A percentile compares a stretch with the other conserved stretches of the same genome.
phyloP scores from a whole-genome alignment of 345 rosid genomes.

The Eucalyptus cladocalyx region DNA sequence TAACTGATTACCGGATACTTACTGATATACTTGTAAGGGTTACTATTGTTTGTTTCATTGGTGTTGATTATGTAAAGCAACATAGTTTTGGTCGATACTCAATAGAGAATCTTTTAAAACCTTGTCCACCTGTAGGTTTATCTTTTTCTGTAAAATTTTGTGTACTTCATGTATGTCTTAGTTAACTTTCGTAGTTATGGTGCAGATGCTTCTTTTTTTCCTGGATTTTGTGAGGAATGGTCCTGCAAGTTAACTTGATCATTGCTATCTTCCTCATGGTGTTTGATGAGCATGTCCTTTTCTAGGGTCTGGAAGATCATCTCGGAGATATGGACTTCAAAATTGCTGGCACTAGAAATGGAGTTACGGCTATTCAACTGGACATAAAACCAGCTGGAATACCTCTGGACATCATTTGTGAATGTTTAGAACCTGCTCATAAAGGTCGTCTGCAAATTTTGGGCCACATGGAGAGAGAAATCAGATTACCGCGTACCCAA shows the following conservation, averaged over 20 bases:
- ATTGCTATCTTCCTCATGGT: neutral
- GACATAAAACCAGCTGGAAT: constrained; percentile 99
- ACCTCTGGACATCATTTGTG: constrained; percentile 87
- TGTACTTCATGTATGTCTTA: neutral
- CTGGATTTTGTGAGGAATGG: neutral
- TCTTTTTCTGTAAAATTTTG: neutral
- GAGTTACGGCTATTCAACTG: constrained; percentile 87
- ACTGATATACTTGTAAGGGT: constrained; percentile 85
- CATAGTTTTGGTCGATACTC: neutral
- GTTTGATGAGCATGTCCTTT: neutral
- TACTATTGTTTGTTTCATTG: neutral
- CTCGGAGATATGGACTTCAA: constrained; percentile 99
- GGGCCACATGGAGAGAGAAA: constrained; percentile 76
- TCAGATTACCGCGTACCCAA: constrained; percentile 52
- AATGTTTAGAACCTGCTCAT: constrained; percentile 69
- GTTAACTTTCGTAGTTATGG: neutral
- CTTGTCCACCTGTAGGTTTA: neutral
- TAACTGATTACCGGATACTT: constrained; percentile 71
- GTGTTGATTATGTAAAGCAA: neutral
- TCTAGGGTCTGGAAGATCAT: constrained; percentile 96
- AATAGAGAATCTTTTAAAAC: neutral
- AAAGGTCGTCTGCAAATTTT: constrained; percentile 92
- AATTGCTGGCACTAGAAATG: constrained; percentile 87
- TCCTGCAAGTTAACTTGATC: neutral
- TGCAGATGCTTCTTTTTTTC: neutral